Base-by-base conservation (phyloP, 1,284 basidiomycete species). In the Malassezia psittaci region DNA sequence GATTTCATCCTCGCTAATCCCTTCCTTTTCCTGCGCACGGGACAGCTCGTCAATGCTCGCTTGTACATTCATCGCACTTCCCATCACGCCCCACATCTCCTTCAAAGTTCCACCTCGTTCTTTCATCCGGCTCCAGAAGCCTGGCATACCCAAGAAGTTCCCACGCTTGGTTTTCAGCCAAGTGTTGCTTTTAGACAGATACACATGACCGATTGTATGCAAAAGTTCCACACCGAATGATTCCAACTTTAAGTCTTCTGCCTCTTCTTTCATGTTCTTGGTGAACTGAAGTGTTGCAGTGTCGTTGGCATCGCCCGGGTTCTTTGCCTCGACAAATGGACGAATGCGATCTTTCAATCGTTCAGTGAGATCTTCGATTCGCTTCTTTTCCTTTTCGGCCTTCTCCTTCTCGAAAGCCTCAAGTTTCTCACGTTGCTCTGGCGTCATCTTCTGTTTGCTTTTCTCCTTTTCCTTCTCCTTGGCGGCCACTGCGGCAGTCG, bases 231-330 rank as follows among this genome's bases (percentile, higher is more conserved):
- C 85, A 54, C 94, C 94, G 76, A 99, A 99, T 64, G 89, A 93
- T 79, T 99, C 94, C 56, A 96, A 78, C 79, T 96, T 98, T 69
- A 99, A 76, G 78, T 99, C 94, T 63, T 96, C 90, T 1, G 89
- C 90, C 76, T 99, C 94, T 42, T 82, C 79, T 70, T 78, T 81
- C 76, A 96, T 88, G 75, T 81, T 83, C 51, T 80, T 79, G 75
- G 87, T 84, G 71, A 91, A 75, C 50, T 72, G 52, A 48, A 67
- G 66, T 13, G 70, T 75, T 59, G 96, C 93, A 0, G 83, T 78
- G 72, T 96, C 93, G 55, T 86, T 84, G 62, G 82, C 82, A 18
- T 83, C 87, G 8, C 90, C 91, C 1, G 93, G 91, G 51, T 83
- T 79, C 72, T 86, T 84, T 40, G 91, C 90, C 15, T 73, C 65